A percentile compares a stretch with the other conserved stretches of the same genome.
These are phyloP conservation scores for Rhypophila decipiens DNA, from an alignment of 495 filamentous ascomycete species.

Conservation along the genomic window DNA sequence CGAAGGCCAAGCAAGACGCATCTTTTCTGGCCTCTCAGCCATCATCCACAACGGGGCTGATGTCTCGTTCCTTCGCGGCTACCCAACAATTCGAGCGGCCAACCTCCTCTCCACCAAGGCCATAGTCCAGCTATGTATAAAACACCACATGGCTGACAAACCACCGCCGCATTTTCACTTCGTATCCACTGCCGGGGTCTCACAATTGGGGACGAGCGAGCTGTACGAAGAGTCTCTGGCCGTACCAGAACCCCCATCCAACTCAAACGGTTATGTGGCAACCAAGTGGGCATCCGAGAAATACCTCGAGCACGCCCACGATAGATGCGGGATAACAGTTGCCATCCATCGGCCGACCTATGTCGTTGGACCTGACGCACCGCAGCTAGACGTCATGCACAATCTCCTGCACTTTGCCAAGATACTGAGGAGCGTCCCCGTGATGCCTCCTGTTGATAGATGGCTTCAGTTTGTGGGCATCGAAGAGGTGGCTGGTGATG, in stretches of 20 bases:
- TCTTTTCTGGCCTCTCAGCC: conserved; percentile 24
- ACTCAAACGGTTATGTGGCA: conserved; percentile 37
- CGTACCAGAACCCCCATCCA: conserved; percentile 2
- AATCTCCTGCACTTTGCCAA: conserved; percentile 1
- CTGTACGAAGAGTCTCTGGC: conserved; percentile 1
- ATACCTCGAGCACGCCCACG: conserved; percentile 29
- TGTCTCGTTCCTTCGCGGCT: conserved; percentile 42
- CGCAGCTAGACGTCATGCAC: conserved; percentile 15
- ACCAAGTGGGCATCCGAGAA: conserved; percentile 46
- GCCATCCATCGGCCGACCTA: conserved; percentile 35
- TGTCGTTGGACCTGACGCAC: conserved; percentile 20
- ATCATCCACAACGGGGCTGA: conserved; percentile 49
- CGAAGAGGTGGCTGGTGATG: conserved; percentile 1
- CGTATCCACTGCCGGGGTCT: conserved; percentile 36
- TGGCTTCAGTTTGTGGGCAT: conserved; percentile 7
- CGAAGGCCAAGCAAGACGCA: not conserved
- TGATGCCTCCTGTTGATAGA: not conserved
- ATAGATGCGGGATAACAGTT: conserved; percentile 20
- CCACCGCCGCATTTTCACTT: conserved; percentile 36
- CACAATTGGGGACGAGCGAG: conserved; percentile 13
- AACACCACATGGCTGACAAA: conserved; percentile 13
- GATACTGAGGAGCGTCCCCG: not conserved
- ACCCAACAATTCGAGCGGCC: conserved; percentile 28
- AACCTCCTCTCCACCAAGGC: conserved; percentile 37
- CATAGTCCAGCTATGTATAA: conserved; percentile 12